Conservation (phyloP, 495 filamentous ascomycete species). For the Penicillium fimorum region DNA sequence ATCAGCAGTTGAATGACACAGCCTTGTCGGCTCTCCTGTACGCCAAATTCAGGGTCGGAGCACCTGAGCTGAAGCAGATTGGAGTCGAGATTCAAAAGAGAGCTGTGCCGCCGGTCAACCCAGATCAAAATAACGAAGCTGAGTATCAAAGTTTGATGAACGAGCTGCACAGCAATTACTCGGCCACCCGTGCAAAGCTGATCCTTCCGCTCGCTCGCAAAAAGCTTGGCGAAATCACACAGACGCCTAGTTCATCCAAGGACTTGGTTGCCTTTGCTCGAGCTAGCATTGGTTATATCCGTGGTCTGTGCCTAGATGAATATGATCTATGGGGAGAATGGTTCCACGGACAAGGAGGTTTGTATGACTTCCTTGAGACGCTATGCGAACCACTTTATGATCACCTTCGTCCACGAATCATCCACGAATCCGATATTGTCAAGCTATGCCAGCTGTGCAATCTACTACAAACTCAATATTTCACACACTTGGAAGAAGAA, state of each 20-base stretch:
- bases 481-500: slow-evolving; percentile 70
- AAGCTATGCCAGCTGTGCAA: slow-evolving; percentile 79
- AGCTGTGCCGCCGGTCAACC: slow-evolving; percentile 58
- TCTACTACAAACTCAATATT: slow-evolving; percentile 79
- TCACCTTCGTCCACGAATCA: slow-evolving; percentile 64
- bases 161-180: slow-evolving; percentile 65
- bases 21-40: slow-evolving; percentile 74
- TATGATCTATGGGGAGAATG: slow-evolving; percentile 74
- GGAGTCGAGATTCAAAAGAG: slow-evolving; percentile 68
- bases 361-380: slow-evolving; percentile 70
- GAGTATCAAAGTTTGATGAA: slow-evolving; percentile 67
- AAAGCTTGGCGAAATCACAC: slow-evolving; percentile 64
- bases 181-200: slow-evolving; percentile 56
- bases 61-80: slow-evolving; percentile 63
- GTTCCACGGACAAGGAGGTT: slow-evolving; percentile 66
- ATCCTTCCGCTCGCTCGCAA: slow-evolving; percentile 58
- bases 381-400: slow-evolving; percentile 77
- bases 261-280: slow-evolving; percentile 69
- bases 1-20: slow-evolving; percentile 71
- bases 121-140: slow-evolving; percentile 60
- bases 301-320: slow-evolving; percentile 70
- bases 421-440: slow-evolving; percentile 68
- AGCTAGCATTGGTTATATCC: slow-evolving; percentile 66
- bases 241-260: slow-evolving; percentile 63
- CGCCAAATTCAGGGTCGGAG: slow-evolving; percentile 72